A percentile compares a stretch with the other conserved stretches of the same genome.
phyloP scores from a whole-genome alignment of 164 flowering plant species.

The Tinospora cordifolia region DNA sequence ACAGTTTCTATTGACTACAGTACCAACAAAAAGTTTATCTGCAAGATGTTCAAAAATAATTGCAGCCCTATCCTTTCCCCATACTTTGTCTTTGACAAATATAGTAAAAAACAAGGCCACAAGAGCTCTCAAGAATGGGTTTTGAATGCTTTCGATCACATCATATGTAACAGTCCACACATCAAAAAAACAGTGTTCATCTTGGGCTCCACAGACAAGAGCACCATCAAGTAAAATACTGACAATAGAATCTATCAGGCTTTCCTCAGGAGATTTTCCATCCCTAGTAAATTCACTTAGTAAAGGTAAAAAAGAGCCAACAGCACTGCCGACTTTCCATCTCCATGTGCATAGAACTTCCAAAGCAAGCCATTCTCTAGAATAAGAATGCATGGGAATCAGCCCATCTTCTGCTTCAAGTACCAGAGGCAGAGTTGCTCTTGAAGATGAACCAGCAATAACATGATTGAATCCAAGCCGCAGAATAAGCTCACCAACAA shows the following conservation, averaged over 20 bases:
- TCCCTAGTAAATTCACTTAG: slow-evolving; percentile 37
- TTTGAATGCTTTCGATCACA: slow-evolving; percentile 49
- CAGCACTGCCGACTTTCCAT: slow-evolving; percentile 75
- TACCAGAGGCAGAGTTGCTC: slow-evolving; percentile 12
- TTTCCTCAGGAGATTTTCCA: slow-evolving; percentile 19
- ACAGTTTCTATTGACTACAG: slow-evolving; percentile 42
- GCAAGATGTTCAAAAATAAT: slow-evolving; percentile 36
- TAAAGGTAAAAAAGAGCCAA: slow-evolving; percentile 56
- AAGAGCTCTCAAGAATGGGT: slow-evolving; percentile 77
- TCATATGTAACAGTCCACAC: slow-evolving; percentile 39
- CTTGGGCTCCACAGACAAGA: slow-evolving; percentile 44
- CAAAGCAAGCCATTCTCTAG: slow-evolving; percentile 84
- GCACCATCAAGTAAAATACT: slow-evolving; percentile 73
- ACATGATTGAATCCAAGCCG: slow-evolving; percentile 53
- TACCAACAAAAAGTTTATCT: slow-evolving; percentile 54
- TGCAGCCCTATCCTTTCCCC: slow-evolving; percentile 51
- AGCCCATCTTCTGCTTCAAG: slow-evolving; percentile 24
- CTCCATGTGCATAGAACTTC: slow-evolving; percentile 90
- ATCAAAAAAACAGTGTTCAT: slow-evolving; percentile 22
- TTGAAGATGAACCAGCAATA: slow-evolving; percentile 32
- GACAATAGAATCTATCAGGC: slow-evolving; percentile 47
- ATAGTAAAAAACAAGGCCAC: slow-evolving; percentile 44
- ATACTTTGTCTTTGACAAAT: slow-evolving; percentile 41
- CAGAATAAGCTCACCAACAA: slow-evolving; percentile 53
- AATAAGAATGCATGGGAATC: slow-evolving; percentile 16